Conservation (phyloP, 768 basidiomycete genomes). For the Mycena rebaudengoi region DNA sequence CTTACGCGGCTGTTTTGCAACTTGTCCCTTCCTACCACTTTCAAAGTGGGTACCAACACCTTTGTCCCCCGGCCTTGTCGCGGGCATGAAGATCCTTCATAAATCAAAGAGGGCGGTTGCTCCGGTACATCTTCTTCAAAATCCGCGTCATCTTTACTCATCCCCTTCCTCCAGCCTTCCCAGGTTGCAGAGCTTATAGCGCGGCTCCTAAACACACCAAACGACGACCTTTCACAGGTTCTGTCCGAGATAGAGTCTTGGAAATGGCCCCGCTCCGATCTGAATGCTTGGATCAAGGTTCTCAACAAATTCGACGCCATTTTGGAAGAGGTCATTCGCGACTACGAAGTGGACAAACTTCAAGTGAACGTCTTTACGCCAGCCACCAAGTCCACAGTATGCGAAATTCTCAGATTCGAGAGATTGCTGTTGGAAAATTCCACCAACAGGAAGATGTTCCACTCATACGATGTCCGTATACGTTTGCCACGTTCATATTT, state of each 20-base stretch:
- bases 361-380: conserved; percentile 85
- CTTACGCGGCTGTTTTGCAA: too few species aligned
- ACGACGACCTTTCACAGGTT: conserved; percentile 74
- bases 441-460: conserved; percentile 96
- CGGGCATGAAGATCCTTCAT: conserved; percentile 88
- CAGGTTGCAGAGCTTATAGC: conserved; percentile 84
- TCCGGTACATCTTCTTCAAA: conserved; percentile 65
- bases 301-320: conserved; percentile 95
- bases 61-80: conserved; percentile 59
- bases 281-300: conserved; percentile 95
- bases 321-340: conserved; percentile 81
- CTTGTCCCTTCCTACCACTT: too few species aligned
- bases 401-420: conserved; percentile 89
- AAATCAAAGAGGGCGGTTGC: conserved; percentile 84
- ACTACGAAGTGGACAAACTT: conserved; percentile 87
- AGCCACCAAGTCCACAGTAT: conserved; percentile 74
- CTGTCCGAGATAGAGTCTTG: conserved; percentile 79
- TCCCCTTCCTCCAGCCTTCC: conserved; percentile 43
- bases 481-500: conserved; percentile 18
- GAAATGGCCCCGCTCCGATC: conserved; percentile 96
- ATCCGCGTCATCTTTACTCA: conserved; percentile 27
- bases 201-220: conserved; percentile 69
- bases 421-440: conserved; percentile 94
- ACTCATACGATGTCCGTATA: conserved; percentile 92
- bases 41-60: too few species aligned